Conservation (phyloP, 2,329 filamentous ascomycete genomes). For the Stromatinia cepivora region DNA sequence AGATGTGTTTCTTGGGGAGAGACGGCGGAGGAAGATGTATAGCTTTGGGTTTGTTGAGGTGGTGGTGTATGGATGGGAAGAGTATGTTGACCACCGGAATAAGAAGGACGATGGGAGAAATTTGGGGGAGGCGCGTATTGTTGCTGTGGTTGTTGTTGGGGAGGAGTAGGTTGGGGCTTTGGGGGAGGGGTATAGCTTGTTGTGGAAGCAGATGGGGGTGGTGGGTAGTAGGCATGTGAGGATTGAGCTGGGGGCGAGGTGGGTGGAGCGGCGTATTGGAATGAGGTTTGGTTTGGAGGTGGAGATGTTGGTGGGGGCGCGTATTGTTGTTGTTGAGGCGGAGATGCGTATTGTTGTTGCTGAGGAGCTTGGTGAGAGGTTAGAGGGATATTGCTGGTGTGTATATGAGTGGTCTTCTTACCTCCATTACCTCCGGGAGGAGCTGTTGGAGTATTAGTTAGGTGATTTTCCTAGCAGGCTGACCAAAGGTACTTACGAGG, state of each 20-base stretch:
- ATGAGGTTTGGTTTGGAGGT: conserved; percentile 37
- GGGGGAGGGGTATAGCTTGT: conserved; percentile 32
- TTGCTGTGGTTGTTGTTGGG: conserved; percentile 29
- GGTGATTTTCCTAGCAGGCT: conserved; percentile 16
- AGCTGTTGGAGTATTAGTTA: conserved; percentile 35
- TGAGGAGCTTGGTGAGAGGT: conserved; percentile 25
- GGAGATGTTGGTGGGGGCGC: conserved; percentile 39
- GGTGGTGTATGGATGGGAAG: conserved; percentile 20
- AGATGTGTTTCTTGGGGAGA: conserved; percentile 33
- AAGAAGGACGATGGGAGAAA: conserved; percentile 42
- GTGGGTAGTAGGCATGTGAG: conserved; percentile 39
- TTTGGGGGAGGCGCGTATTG: conserved; percentile 32
- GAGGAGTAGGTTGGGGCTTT: conserved; percentile 36
- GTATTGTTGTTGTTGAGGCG: conserved; percentile 30
- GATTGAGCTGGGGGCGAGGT: conserved; percentile 38
- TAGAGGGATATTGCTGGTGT: neutral
- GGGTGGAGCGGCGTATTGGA: conserved; percentile 39
- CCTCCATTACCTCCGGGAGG: conserved; percentile 37
- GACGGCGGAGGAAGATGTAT: conserved; percentile 16
- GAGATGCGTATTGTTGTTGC: conserved; percentile 34
- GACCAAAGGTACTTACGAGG: conserved; percentile 38
- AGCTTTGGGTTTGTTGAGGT: conserved; percentile 13
- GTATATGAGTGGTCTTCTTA: conserved; percentile 20
- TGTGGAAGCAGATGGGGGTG: conserved; percentile 35
- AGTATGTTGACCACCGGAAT: conserved; percentile 27